Evolutionary conservation across 2,329 filamentous ascomycete genomes (phyloP).

Genomic region (Colletotrichum musae): DNA sequence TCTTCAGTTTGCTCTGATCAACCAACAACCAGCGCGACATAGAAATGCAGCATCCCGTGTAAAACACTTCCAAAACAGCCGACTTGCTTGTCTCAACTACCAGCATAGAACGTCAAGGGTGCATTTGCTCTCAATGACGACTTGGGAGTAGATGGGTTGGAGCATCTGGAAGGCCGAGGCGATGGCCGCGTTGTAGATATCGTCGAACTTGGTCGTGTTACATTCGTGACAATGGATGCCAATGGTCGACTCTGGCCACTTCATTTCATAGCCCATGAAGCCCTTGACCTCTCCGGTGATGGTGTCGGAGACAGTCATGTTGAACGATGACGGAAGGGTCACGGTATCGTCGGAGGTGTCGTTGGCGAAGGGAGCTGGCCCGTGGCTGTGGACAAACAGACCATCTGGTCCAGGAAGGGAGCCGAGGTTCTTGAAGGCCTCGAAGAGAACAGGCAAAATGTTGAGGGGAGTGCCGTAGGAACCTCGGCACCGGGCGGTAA

Average conservation of each 20-base stretch:
- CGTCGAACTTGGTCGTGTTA: constrained; percentile 35
- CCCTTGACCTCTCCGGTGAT: constrained; percentile 30
- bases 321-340: constrained; percentile 30
- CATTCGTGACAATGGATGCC: constrained; percentile 38
- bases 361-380: constrained; percentile 34
- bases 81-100: neutral
- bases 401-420: constrained; percentile 26
- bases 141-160: constrained; percentile 35
- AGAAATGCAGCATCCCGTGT: neutral
- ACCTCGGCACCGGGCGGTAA: constrained; percentile 36
- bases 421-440: constrained; percentile 40
- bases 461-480: constrained; percentile 32
- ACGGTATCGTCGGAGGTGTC: constrained; percentile 39
- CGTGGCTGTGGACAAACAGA: constrained; percentile 25
- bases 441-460: constrained; percentile 36
- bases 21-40: neutral
- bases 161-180: constrained; percentile 37
- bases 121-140: constrained; percentile 39
- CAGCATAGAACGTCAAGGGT: constrained; percentile 30
- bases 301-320: constrained; percentile 31
- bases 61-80: neutral
- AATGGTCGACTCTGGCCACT: constrained; percentile 14
- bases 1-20: neutral
- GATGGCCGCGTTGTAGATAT: constrained; percentile 33
- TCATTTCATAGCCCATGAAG: constrained; percentile 36